phyloP scores from a whole-genome alignment of 116 monocot species.

The Iris pallida region DNA sequence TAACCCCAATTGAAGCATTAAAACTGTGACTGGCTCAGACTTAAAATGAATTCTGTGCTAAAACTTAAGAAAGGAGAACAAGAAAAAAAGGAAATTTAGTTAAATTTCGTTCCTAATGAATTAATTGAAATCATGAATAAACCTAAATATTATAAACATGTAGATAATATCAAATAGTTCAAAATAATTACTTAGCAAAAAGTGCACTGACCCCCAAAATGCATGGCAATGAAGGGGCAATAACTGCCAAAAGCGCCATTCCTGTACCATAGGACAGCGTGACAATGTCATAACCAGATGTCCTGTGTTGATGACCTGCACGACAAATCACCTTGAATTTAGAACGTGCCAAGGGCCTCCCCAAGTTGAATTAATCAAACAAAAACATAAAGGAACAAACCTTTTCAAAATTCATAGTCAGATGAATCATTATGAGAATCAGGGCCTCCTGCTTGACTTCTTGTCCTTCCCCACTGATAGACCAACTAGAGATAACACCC shows the following conservation, averaged over 20 bases:
- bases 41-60: neutral
- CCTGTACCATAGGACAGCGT: slow-evolving; percentile 63
- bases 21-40: neutral
- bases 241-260: slow-evolving; percentile 69
- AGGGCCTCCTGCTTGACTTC: slow-evolving; percentile 29
- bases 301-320: slow-evolving; percentile 63
- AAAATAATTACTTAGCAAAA: slow-evolving; percentile 58
- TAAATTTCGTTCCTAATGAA: neutral
- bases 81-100: neutral
- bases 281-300: slow-evolving; percentile 38
- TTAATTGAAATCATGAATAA: neutral
- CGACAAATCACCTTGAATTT: neutral
- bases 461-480: slow-evolving; percentile 65
- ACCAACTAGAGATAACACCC: slow-evolving; percentile 56
- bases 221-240: slow-evolving; percentile 57
- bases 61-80: neutral
- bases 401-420: slow-evolving; percentile 70
- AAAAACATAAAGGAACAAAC: slow-evolving; percentile 24
- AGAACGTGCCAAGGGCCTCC: neutral
- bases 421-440: slow-evolving; percentile 25
- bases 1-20: neutral
- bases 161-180: neutral
- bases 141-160: no score
- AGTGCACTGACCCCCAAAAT: slow-evolving; percentile 79
- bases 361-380: neutral